Evolutionary conservation across 1,139 yeast genomes (phyloP), one percentile per base, ranked within the genome.

Genomic region (Blastobotrys capitulatus): DNA sequence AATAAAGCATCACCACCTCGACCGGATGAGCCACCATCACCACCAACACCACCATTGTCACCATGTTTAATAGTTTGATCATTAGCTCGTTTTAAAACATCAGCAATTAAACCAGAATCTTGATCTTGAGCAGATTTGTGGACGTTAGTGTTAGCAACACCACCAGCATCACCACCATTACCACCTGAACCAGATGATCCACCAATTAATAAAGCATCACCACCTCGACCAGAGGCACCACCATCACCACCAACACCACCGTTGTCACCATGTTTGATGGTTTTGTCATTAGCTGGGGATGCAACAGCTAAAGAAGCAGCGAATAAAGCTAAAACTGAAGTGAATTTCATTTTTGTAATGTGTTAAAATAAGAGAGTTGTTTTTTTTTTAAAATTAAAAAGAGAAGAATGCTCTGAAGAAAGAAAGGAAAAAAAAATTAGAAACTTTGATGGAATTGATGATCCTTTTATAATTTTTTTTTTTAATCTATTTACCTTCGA

Each of bases 181-280:
- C 42, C 42, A 19, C 42, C 42, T n/a, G 31, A 20, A 18, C 42
- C 42, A 18, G 42, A 15, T 7, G 42, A 20, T 13, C 42, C 42
- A n/a, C 42, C 42, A 19, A 39, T 39, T 19, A 39, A 26, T 8
- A 39, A 20, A 18, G 32, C 13, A 13, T 39, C 42, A 8, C 42
- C 42, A 18, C 42, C 42, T 39, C 42, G 42, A n/a, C 26, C 22
- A 13, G 32, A n/a, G 19, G 6, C 42, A 18, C 42, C 42, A 19
- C 42, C 42, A 32, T 39, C n/a, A 20, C 42, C 42, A 20, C 42
- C 42, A 25, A 39, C 42, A 39, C 42, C 42, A 26, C 42, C 42
- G 32, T 39, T 39, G 42, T 39, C 42, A 26, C 42, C 42, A 32
- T 39, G 42, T 8, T 6, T 6, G 19, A 25, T 10, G 15, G 31